Base-by-base conservation (phyloP, 73 alveolate species). In the Paraurostyla sp. region DNA sequence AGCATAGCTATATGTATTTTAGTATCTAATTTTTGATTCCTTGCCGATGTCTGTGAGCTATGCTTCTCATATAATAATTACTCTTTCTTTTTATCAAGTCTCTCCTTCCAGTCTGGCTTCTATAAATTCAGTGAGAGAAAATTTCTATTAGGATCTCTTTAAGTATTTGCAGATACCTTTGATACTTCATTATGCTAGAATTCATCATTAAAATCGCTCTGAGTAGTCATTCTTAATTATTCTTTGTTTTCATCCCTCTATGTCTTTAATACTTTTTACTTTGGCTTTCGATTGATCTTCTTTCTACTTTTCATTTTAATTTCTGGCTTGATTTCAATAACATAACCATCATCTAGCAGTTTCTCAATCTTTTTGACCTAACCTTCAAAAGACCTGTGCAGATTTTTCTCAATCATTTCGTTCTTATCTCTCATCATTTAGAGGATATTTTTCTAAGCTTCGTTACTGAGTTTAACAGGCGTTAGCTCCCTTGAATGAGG, bases 271-370 rank as follows among this genome's bases (percentile, higher is more conserved):
- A 25, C 18, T 62, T 62, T 22, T 9, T 69, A 4, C 23, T 36
- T 73, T 45, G 71, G 4, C 4, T 20, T 32, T 6, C 4, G 41
- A 22, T 1, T 1, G 25, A 65, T 65, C 29, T 3, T 40, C 23
- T 65, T 38, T 38, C 25, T 38, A 0, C 4, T 59, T 29, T 25
- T 40, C 20, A 15, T 62, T 73, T 73, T 73, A 73, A 30, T 4
- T 25, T 73, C 51, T 0, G 41, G 71, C 16, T 50, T 23, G 6
- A 46, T 29, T 23, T 73, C 86, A 13, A 73, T 25, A 23, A 30
- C 46, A 50, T 6, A 73, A 73, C 86, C 86, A 29, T 73, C 65
- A 45, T 73, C 86, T 9, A 73, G 65, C 48, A 48, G 15, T 73
- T 27, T 48, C 35, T 73, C 86, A 6, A 73, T 45, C 32, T 73